Conservation (phyloP, 768 basidiomycete species). For the Lyophyllum atratum region DNA sequence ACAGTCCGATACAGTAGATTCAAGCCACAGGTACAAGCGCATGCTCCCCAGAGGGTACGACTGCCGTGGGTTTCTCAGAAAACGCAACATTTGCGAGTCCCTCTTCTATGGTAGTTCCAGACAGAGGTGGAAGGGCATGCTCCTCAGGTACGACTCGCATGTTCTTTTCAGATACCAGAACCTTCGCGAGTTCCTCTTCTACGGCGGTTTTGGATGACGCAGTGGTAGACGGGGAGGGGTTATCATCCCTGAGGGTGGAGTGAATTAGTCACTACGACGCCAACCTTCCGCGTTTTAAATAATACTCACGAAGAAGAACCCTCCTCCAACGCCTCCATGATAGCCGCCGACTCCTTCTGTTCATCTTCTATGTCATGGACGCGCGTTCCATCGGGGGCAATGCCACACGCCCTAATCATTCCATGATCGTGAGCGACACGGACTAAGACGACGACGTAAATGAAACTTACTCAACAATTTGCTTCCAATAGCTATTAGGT, state of each 20-base stretch:
- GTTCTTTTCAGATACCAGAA: constrained; percentile 1
- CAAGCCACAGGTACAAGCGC: background rate
- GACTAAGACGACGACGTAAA: background rate
- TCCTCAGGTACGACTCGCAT: too few species aligned
- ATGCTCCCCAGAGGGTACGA: too few species aligned
- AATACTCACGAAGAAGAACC: constrained; percentile 1
- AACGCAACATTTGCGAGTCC: too few species aligned
- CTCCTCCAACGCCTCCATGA: background rate
- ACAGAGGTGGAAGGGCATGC: too few species aligned
- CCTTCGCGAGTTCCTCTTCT: constrained; percentile 10
- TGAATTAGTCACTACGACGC: background rate
- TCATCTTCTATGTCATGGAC: constrained; percentile 21
- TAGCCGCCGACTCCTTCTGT: background rate
- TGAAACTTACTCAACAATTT: constrained; percentile 61
- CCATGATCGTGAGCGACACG: background rate
- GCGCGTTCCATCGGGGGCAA: constrained; percentile 57
- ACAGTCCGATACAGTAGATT: background rate
- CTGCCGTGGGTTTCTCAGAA: too few species aligned
- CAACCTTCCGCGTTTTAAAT: background rate
- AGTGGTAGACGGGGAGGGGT: background rate
- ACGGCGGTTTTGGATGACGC: constrained; percentile 8
- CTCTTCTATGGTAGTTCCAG: background rate
- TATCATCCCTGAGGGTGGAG: background rate
- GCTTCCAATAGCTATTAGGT: constrained; percentile 74
- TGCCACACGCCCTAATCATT: constrained; percentile 49